Conservation (phyloP, 192 early-diverging fungal species). For the Gonapodya prolifera region DNA sequence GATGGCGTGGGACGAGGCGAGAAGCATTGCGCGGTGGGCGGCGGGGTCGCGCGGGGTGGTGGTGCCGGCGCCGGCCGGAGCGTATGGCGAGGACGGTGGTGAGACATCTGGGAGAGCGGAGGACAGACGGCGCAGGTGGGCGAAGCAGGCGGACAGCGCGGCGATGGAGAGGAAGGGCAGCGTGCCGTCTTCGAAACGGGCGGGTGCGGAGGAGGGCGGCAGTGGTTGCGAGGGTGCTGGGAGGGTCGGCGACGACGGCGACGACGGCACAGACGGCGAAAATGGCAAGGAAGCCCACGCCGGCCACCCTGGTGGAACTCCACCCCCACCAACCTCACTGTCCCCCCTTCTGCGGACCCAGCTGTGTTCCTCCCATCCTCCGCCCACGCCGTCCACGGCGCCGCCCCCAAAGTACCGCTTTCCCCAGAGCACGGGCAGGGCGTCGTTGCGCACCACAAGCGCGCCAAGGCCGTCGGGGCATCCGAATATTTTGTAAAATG, state of each 20-base stretch:
- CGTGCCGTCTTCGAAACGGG: slow-evolving; percentile 5
- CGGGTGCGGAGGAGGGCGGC: neutral
- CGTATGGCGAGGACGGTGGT: neutral
- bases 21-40: slow-evolving; percentile 12
- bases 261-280: neutral
- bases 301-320: neutral
- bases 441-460: slow-evolving; percentile 47
- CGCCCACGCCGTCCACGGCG: slow-evolving; percentile 48
- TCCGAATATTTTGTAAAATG: slow-evolving; percentile 85
- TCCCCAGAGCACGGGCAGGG: slow-evolving; percentile 18
- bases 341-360: neutral
- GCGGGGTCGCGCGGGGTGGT: neutral
- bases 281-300: no score
- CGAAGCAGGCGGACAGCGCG: neutral
- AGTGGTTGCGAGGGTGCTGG: neutral
- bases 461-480: slow-evolving; percentile 72
- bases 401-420: slow-evolving; percentile 73
- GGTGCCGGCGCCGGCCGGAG: neutral
- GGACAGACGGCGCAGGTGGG: neutral
- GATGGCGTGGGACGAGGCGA: slow-evolving; percentile 31
- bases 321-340: neutral
- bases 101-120: neutral
- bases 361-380: neutral
- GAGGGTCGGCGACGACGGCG: no score
- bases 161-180: neutral